Evolutionary conservation across 345 rosid species (phyloP), one percentile per base, ranked within the genome.

Genomic region (Salix udensis): DNA sequence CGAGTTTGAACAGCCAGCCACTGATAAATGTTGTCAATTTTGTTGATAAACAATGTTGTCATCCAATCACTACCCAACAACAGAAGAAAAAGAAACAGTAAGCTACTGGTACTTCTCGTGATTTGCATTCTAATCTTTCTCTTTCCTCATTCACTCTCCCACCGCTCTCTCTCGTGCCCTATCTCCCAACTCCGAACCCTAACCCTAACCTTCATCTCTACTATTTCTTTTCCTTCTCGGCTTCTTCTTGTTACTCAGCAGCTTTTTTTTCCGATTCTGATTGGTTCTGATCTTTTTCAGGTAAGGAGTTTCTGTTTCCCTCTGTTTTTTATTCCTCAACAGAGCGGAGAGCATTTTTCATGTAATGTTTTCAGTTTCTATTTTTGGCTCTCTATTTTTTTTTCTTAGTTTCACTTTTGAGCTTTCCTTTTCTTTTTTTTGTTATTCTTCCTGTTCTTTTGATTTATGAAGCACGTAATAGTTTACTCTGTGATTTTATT

Each of bases 141-240:
- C 85, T 83, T 77, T 80, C 87, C 46, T 82, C 84, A 83, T 80
- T 85, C 87, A 83, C 81, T 78, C 75, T 36, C 62, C 31, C 74
- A 36, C 79, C 76, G 66, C 77, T 79, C 72, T 77, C 82, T 81
- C 83, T 76, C 84, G 80, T 83, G 82, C 82, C 78, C 76, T 48
- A 76, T 70, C n/a, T 64, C 78, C 80, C 73, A 78, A 61, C 46
- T 36, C 1, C 31, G 23, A 6, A 21, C 68, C 16, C 82, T 72
- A 75, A 75, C 75, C 73, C 68, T 11, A 46, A 62, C 37, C 14
- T 30, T 37, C 53, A 18, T 48, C 55, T 62, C 52, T 44, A 24
- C 46, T 8, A 34, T 75, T 42, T 50, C 44, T 61, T 50, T n/a
- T 79, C 68, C 24, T 62, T 18, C 79, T 58, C 50, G 6, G 10